Percentiles rank a stretch among this genome's conserved stretches.
phyloP scores from a whole-genome alignment of 2,329 filamentous ascomycete species.

The Aspergillus brunneoviolaceus region DNA sequence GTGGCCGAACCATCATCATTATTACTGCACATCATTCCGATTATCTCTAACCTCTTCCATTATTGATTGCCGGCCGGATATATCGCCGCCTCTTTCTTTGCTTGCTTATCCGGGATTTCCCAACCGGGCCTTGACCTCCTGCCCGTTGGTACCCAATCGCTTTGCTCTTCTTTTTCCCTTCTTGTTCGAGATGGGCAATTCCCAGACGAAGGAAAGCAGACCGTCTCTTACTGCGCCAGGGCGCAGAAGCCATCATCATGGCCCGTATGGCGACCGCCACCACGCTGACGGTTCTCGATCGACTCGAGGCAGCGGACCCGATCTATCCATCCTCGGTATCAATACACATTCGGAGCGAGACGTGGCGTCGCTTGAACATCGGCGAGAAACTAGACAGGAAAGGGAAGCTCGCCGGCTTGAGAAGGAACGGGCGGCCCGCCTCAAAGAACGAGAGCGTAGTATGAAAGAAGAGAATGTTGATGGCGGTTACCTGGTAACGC shows the following conservation, averaged over 20 bases:
- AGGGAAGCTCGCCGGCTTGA: constrained; percentile 83
- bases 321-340: constrained; percentile 61
- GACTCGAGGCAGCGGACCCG: constrained; percentile 56
- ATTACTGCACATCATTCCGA: not conserved
- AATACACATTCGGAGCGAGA: constrained; percentile 52
- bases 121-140: constrained; percentile 10
- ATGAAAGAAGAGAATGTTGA: constrained; percentile 90
- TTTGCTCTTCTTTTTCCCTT: constrained; percentile 4
- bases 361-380: constrained; percentile 54
- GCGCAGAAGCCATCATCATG: constrained; percentile 33
- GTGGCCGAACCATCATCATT: constrained; percentile 1
- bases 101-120: constrained; percentile 21
- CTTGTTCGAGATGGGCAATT: constrained; percentile 44
- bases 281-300: constrained; percentile 45
- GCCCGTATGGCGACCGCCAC: constrained; percentile 30
- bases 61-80: constrained; percentile 13
- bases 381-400: constrained; percentile 87
- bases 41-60: constrained; percentile 1
- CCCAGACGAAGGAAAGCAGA: constrained; percentile 49
- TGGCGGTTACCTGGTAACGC: constrained; percentile 89
- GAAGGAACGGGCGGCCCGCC: constrained; percentile 70
- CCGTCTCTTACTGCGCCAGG: constrained; percentile 28
- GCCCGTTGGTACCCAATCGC: not conserved
- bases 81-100: constrained; percentile 18
- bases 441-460: constrained; percentile 86